Conservation (phyloP, 371 early-diverging fungal genomes). For the Rhizopus microsporus region DNA sequence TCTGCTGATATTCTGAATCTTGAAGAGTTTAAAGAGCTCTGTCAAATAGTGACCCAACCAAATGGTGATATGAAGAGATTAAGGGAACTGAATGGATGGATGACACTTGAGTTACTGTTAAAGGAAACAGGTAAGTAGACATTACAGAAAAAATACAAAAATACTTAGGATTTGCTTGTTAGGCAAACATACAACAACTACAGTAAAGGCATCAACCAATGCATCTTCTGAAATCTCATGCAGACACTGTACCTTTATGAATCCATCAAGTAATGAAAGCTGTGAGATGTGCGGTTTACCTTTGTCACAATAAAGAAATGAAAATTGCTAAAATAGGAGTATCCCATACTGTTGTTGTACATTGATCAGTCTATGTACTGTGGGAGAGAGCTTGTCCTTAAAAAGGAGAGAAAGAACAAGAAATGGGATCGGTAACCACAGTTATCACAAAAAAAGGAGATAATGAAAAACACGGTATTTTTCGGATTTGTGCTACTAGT, state of each 20-base stretch:
- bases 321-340: background rate
- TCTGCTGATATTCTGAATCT: conserved; percentile 48
- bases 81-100: conserved; percentile 69
- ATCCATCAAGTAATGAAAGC: conserved; percentile 60
- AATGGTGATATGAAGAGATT: conserved; percentile 48
- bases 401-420: too few relatives aligned
- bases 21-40: conserved; percentile 60
- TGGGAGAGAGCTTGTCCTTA: too few relatives aligned
- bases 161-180: conserved; percentile 4
- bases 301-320: conserved; percentile 33
- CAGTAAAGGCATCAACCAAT: conserved; percentile 15
- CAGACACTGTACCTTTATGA: conserved; percentile 91
- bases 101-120: conserved; percentile 72
- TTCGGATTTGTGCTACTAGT: too few relatives aligned
- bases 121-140: conserved; percentile 54
- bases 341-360: too few relatives aligned
- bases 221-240: conserved; percentile 73
- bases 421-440: too few relatives aligned
- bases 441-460: too few relatives aligned
- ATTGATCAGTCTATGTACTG: too few relatives aligned
- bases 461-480: too few relatives aligned
- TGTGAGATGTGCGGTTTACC: conserved; percentile 97
- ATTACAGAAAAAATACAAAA: background rate
- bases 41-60: conserved; percentile 51
- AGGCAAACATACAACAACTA: conserved; percentile 16